Base-by-base conservation (phyloP, 1,284 basidiomycete genomes). In the Phylloboletellus chloephorus region DNA sequence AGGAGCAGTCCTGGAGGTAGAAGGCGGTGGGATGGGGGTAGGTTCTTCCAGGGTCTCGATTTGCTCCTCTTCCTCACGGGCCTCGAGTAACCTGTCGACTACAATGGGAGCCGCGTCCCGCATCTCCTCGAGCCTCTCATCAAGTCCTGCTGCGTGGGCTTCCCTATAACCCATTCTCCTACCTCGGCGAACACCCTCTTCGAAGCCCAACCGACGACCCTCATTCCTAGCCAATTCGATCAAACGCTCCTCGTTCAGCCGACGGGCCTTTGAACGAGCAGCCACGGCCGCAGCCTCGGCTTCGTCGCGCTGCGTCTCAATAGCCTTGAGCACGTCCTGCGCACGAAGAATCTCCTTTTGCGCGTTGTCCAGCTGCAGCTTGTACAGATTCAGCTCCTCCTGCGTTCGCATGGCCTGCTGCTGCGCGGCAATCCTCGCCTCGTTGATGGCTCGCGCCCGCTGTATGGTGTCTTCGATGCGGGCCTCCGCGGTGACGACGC, bases 361-460 rank as follows among this genome's bases (percentile, higher is more conserved):
- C 3, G 82, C 81, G 50, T 72, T 72, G 20, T 78, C 73, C 22
- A 82, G 66, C 58, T 84, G 79, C 4, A 78, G 52, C 49, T 81
- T 76, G 58, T 81, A 82, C 39, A 82, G 37, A 37, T 70, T 64
- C 11, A 82, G 55, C 39, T 82, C 76, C 41, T 80, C 74, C 22
- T 66, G 67, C 2, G 72, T 65, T 22, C 70, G 71, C 10, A 61
- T 46, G 0, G 76, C 69, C 4, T 79, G 73, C 37, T 73, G 68
- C 53, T 80, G 71, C 0, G 77, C 74, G 7, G 59, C 36, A 3
- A 74, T 38, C 33, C 71, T 67, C 8, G 66, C 71, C n/a, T 79
- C 73, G 34, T 76, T 76, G 33, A 79, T 60, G 6, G 67, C 51
- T 26, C 70, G 71, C 31, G 76, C 72, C n/a, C 69, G 69, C 37